phyloP scores from a whole-genome alignment of 805 yeast species.

The Teunomyces tritomae region DNA sequence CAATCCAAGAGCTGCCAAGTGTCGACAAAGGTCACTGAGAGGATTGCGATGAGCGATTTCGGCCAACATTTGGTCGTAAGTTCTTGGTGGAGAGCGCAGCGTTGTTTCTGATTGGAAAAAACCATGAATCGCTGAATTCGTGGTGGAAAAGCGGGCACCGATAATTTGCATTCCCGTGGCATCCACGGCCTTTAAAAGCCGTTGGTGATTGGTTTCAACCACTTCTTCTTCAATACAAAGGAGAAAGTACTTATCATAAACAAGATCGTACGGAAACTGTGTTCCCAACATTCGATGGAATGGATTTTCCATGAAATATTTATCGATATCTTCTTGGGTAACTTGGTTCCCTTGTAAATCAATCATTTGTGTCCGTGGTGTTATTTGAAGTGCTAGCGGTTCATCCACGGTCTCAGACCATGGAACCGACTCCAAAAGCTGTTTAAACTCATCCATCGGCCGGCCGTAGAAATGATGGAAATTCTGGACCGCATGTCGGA shows the following conservation, averaged over 20 bases:
- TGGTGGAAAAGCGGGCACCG: constrained; percentile 24
- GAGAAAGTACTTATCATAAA: constrained; percentile 22
- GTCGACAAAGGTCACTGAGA: constrained; percentile 13
- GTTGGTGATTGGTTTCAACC: constrained; percentile 21
- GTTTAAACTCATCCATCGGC: neutral
- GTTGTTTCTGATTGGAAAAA: constrained; percentile 11
- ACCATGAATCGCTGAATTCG: constrained; percentile 10
- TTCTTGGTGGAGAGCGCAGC: neutral
- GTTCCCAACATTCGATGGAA: no score
- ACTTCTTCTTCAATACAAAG: constrained; percentile 32
- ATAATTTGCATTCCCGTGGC: constrained; percentile 23
- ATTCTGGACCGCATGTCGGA: constrained; percentile 21
- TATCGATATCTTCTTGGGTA: no score
- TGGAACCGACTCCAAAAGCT: neutral
- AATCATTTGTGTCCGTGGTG: no score
- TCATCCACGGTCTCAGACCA: no score
- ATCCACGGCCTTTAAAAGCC: constrained; percentile 21
- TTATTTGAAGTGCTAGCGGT: no score
- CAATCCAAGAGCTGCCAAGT: constrained; percentile 20
- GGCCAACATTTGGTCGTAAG: constrained; percentile 17
- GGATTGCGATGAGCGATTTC: neutral
- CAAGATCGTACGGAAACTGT: constrained; percentile 29
- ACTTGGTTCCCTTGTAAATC: no score
- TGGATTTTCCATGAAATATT: no score
- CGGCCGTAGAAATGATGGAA: neutral